A percentile compares a stretch with the other conserved stretches of the same genome.
Conservation (phyloP, 306 rosid genomes). For the Comarum palustre region DNA sequence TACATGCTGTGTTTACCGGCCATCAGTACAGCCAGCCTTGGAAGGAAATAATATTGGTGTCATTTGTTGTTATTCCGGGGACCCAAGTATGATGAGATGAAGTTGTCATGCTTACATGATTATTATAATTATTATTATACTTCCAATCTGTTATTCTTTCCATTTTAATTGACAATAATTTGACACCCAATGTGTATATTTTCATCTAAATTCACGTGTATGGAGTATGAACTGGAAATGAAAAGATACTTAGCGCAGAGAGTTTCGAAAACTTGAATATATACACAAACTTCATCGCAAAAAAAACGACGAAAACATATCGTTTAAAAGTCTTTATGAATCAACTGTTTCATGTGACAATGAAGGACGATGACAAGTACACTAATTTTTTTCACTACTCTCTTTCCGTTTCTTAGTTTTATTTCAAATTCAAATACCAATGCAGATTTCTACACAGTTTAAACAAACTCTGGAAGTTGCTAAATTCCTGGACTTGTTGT, state of each 20-base stretch:
- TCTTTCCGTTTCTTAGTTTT: neutral
- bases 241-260: neutral
- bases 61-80: neutral
- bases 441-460: neutral
- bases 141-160: neutral
- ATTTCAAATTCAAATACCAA: neutral
- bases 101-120: slow-evolving; percentile 8
- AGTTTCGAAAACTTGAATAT: neutral
- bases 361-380: too few species aligned
- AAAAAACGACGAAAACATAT: too few species aligned
- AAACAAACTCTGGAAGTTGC: slow-evolving; percentile 2
- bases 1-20: slow-evolving; percentile 7
- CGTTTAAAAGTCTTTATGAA: too few species aligned
- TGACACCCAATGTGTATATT: neutral
- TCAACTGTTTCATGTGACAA: too few species aligned
- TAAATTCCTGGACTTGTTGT: slow-evolving; percentile 2
- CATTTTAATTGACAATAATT: neutral
- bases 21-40: neutral
- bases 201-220: neutral
- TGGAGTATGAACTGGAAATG: neutral
- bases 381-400: neutral
- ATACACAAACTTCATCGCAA: neutral
- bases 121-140: neutral
- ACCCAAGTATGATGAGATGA: neutral
- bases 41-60: neutral